phyloP scores from a whole-genome alignment of 2,329 filamentous ascomycete genomes.

The Lachnellula hyalina region DNA sequence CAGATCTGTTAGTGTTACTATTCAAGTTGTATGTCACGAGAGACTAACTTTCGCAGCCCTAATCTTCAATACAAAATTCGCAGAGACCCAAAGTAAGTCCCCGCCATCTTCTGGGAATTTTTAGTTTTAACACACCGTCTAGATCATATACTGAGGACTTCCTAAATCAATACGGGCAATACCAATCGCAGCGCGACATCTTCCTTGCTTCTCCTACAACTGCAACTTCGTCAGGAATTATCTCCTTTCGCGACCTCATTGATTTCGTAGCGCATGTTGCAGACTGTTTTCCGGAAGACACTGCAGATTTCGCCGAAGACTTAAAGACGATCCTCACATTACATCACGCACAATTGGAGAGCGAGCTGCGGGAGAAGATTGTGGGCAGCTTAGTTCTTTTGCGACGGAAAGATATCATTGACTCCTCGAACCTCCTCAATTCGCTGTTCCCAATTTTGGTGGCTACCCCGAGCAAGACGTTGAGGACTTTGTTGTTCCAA shows the following conservation, averaged over 20 bases:
- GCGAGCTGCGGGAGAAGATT: constrained; percentile 87
- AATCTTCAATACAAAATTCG: constrained; percentile 90
- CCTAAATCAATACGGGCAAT: constrained; percentile 80
- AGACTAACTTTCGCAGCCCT: constrained; percentile 45
- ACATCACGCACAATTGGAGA: constrained; percentile 77
- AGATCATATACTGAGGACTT: constrained; percentile 91
- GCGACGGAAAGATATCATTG: constrained; percentile 85
- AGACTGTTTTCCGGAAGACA: constrained; percentile 84
- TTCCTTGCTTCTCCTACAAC: constrained; percentile 80
- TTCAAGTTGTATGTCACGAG: constrained; percentile 1
- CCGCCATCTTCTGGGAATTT: not conserved
- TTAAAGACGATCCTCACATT: constrained; percentile 73
- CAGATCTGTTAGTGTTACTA: constrained; percentile 59
- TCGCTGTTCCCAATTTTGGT: constrained; percentile 93
- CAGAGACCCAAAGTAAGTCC: constrained; percentile 68
- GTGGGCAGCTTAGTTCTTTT: constrained; percentile 85
- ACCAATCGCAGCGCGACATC: constrained; percentile 84
- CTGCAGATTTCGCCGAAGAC: constrained; percentile 70
- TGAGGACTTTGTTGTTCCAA: constrained; percentile 76
- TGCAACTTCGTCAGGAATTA: constrained; percentile 69
- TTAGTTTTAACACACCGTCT: constrained; percentile 6
- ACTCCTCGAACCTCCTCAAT: constrained; percentile 77
- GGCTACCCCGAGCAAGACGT: constrained; percentile 83
- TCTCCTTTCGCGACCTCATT: constrained; percentile 84
- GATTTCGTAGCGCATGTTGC: constrained; percentile 92